Conservation (phyloP, 2,329 filamentous ascomycete genomes). For the Sodiomyces alkalinus region DNA sequence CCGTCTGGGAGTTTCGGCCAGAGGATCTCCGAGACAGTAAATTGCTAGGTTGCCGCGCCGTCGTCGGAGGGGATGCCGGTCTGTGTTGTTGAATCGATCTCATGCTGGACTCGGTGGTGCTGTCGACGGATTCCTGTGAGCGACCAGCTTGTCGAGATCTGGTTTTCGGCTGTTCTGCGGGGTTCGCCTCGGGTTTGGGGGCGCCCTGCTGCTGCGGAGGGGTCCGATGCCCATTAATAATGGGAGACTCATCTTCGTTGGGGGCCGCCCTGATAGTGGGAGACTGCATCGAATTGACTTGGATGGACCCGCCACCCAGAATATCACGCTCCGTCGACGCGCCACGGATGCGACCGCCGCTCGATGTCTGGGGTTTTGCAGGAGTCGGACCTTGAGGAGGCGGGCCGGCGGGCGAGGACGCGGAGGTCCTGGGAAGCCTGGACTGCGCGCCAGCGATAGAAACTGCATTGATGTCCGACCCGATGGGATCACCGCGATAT, state of each 20-base stretch:
- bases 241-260: slow-evolving; percentile 32
- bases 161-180: slow-evolving; percentile 16
- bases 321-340: slow-evolving; percentile 31
- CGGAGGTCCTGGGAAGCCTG: slow-evolving; percentile 24
- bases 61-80: slow-evolving; percentile 42
- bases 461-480: slow-evolving; percentile 20
- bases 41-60: slow-evolving; percentile 40
- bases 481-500: slow-evolving; percentile 21
- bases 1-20: slow-evolving; percentile 48
- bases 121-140: slow-evolving; percentile 54
- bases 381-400: slow-evolving; percentile 40
- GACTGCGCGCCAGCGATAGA: slow-evolving; percentile 18
- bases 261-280: slow-evolving; percentile 25
- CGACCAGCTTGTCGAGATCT: slow-evolving; percentile 28
- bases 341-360: slow-evolving; percentile 29
- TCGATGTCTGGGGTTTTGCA: slow-evolving; percentile 27
- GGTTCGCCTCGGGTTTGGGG: slow-evolving; percentile 19
- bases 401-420: slow-evolving; percentile 23
- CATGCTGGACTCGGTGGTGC: slow-evolving; percentile 41
- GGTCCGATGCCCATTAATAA: slow-evolving; percentile 46
- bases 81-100: slow-evolving; percentile 20
- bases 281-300: too few relatives aligned
- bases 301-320: too few relatives aligned
- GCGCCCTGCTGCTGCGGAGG: slow-evolving; percentile 35
- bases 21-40: slow-evolving; percentile 45